Conservation (phyloP, 2,329 filamentous ascomycete species). For the Exserohilum turcica region DNA sequence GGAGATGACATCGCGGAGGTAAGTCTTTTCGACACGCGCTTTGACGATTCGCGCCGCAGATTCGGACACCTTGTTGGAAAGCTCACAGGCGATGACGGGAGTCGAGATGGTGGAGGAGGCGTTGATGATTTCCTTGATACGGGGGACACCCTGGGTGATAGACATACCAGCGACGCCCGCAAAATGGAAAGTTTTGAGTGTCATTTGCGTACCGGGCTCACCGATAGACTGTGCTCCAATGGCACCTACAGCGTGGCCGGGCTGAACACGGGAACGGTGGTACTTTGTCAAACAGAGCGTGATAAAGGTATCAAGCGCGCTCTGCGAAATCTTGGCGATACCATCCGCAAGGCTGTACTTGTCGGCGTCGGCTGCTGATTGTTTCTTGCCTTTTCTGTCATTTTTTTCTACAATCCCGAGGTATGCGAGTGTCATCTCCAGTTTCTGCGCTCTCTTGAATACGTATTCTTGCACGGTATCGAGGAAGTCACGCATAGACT, state of each 20-base stretch:
- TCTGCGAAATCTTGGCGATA: conserved; percentile 80
- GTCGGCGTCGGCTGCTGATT: conserved; percentile 41
- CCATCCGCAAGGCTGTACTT: conserved; percentile 60
- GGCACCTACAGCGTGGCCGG: conserved; percentile 92
- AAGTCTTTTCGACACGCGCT: conserved; percentile 93
- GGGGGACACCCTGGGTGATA: conserved; percentile 97
- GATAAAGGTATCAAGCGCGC: conserved; percentile 77
- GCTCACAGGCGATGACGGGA: conserved; percentile 85
- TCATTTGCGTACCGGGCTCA: conserved; percentile 99
- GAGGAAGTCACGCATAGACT: conserved; percentile 82
- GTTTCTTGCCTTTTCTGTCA: conserved; percentile 14
- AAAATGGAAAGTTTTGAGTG: conserved; percentile 99
- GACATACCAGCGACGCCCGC: conserved; percentile 99
- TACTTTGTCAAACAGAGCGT: conserved; percentile 85
- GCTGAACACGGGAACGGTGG: conserved; percentile 86
- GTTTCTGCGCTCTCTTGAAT: conserved; percentile 63
- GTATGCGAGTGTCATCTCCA: conserved; percentile 55
- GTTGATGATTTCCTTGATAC: conserved; percentile 99
- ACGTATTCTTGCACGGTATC: conserved; percentile 78
- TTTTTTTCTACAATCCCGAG: conserved; percentile 30
- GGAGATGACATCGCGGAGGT: conserved; percentile 76
- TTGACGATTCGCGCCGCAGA: conserved; percentile 89
- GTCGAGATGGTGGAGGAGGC: conserved; percentile 93
- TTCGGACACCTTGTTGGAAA: conserved; percentile 75
- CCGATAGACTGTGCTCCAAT: conserved; percentile 97